Evolutionary conservation across 2,329 filamentous ascomycete species (phyloP), one percentile per base, ranked within the genome.

Genomic region (Penicillium corylophilum): DNA sequence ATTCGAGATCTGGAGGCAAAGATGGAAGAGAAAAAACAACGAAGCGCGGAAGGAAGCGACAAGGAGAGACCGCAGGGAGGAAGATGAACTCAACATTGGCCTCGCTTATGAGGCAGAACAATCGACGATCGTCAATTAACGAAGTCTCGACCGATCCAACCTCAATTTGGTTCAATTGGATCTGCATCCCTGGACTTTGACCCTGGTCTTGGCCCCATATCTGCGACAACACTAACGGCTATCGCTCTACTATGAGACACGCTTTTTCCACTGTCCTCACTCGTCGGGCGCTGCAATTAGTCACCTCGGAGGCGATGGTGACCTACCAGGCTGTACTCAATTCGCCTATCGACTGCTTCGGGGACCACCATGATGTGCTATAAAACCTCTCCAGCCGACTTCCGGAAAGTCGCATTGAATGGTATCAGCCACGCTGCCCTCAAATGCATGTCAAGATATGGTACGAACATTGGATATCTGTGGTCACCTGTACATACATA

Each of bases 1-100:
- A 78, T 86, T 47, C 71, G 69, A n/a, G 74, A 79, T 53, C 45
- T 82, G 44, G 72, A 79, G 39, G 67, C 67, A 22, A 75, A 74
- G 43, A 66, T 71, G 22, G 62, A 71, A 18, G 72, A 71, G 28
- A 74, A 69, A 55, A 67, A 71, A 49, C 65, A 69, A 53, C 70
- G 74, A 59, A 68, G 66, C 29, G 54, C 67, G 39, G 60, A 59
- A 36, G 65, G 65, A 1, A 45, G 48, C 12, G 57, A 64, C 47
- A 64, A 70, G 60, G 62, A 68, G 50, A 48, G 55, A 7, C 45
- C 53, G 4, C 49, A 50, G n/a, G 58, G 62, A 40, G 45, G 48
- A 22, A 59, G 50, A 48, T 62, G 48, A 55, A 12, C 20, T 16
- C 12, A 5, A 4, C 18, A 2, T 15, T 20, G 15, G 7, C 9